These are phyloP conservation scores for Botryosphaeria dothidea DNA, from an alignment of 2,329 filamentous ascomycete genomes.

Conservation along the genomic window DNA sequence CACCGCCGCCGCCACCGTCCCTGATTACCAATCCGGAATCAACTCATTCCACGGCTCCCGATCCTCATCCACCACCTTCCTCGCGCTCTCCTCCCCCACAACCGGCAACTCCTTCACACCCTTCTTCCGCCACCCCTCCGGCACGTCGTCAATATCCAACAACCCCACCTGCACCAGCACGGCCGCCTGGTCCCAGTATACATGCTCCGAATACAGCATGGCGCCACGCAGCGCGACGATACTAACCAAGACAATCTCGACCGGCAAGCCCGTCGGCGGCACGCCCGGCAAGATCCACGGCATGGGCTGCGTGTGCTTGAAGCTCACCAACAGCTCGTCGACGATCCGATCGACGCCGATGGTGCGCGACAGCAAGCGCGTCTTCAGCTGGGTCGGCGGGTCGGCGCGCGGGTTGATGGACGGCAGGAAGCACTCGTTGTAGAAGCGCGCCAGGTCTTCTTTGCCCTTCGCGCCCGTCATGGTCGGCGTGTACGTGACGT, in stretches of 20 bases:
- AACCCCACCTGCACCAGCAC: slow-evolving; percentile 61
- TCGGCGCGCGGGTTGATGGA: slow-evolving; percentile 32
- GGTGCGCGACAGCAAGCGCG: slow-evolving; percentile 58
- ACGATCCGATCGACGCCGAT: slow-evolving; percentile 61
- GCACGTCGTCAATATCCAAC: slow-evolving; percentile 55
- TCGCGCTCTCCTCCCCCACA: slow-evolving; percentile 47
- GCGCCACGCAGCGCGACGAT: slow-evolving; percentile 57
- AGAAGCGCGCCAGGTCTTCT: slow-evolving; percentile 52
- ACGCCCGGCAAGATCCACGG: slow-evolving; percentile 63
- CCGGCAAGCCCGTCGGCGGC: slow-evolving; percentile 55
- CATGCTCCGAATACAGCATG: slow-evolving; percentile 57
- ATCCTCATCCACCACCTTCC: slow-evolving; percentile 48
- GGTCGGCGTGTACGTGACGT: slow-evolving; percentile 46
- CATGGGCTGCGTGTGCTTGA: slow-evolving; percentile 58
- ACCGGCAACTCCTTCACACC: slow-evolving; percentile 51
- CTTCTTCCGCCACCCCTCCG: slow-evolving; percentile 44
- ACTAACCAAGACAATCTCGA: slow-evolving; percentile 59
- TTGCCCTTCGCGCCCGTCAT: slow-evolving; percentile 48
- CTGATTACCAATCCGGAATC: slow-evolving; percentile 45
- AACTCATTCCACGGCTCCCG: slow-evolving; percentile 47
- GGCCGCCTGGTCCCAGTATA: slow-evolving; percentile 65
- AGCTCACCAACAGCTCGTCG: slow-evolving; percentile 59
- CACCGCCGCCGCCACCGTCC: background rate
- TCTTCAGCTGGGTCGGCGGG: slow-evolving; percentile 48
- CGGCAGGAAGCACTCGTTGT: slow-evolving; percentile 57